phyloP scores from a whole-genome alignment of 208 protist species.

The Herpetomonas muscarum region DNA sequence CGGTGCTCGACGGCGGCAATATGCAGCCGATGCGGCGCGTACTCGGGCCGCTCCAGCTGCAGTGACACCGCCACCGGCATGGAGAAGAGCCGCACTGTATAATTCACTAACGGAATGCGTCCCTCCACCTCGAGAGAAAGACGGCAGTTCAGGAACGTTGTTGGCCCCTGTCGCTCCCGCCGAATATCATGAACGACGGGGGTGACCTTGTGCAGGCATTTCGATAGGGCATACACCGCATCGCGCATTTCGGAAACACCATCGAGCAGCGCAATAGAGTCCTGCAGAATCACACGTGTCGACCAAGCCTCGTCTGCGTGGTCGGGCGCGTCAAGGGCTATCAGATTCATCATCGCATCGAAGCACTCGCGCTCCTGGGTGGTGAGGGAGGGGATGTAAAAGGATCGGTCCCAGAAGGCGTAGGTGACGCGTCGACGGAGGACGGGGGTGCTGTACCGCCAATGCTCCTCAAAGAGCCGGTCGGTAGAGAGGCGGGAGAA shows the following conservation, averaged over 20 bases:
- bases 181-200: conserved; percentile 47
- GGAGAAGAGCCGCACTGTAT: conserved; percentile 12
- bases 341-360: conserved; percentile 38
- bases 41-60: conserved; percentile 32
- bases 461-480: conserved; percentile 50
- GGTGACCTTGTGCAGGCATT: conserved; percentile 24
- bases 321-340: conserved; percentile 24
- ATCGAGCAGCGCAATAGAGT: conserved; percentile 51
- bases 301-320: conserved; percentile 25
- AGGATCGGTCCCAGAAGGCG: conserved; percentile 39
- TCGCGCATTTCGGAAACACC: conserved; percentile 46
- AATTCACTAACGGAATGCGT: conserved; percentile 39
- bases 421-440: conserved; percentile 23
- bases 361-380: conserved; percentile 51
- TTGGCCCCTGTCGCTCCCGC: conserved; percentile 36
- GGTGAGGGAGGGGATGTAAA: conserved; percentile 32
- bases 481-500: conserved; percentile 36
- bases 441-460: conserved; percentile 52
- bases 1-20: conserved; percentile 63
- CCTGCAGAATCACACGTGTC: conserved; percentile 38
- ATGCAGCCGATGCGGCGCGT: not conserved
- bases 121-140: conserved; percentile 30
- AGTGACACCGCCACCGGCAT: conserved; percentile 48
- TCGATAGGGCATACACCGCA: conserved; percentile 31
- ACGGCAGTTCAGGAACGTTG: conserved; percentile 59